Percentiles rank a stretch among this genome's conserved stretches.
Evolutionary conservation across 306 rosid genomes (phyloP).

Genomic region (cucumber (Cucumis sativus)): DNA sequence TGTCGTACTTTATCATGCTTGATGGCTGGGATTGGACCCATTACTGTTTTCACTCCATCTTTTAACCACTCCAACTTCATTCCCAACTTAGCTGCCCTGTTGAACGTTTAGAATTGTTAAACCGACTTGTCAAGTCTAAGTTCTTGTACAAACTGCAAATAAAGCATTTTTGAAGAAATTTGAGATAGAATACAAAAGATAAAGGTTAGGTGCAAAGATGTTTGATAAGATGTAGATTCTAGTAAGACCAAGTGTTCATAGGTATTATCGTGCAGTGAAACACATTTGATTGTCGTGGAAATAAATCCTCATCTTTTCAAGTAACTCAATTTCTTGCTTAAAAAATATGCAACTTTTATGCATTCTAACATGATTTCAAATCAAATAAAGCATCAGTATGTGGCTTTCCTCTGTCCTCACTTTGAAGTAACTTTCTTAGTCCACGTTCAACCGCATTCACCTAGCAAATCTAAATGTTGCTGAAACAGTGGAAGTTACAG

Average conservation of each 20-base stretch:
- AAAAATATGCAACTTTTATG: not conserved
- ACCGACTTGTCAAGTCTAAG: not conserved
- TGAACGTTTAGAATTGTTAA: not conserved
- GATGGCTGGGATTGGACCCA: constrained; percentile 81
- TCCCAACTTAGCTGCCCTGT: constrained; percentile 68
- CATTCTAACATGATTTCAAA: not conserved
- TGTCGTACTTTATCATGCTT: constrained; percentile 40
- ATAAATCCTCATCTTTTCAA: not conserved
- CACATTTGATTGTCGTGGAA: not conserved
- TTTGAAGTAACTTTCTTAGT: not conserved
- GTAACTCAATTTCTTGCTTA: not conserved
- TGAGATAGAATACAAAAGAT: not conserved
- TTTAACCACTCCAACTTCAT: constrained; percentile 80
- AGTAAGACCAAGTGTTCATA: not conserved
- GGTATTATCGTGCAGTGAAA: not conserved
- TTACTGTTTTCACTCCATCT: constrained; percentile 55
- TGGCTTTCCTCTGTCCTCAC: not conserved
- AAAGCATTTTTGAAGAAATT: not conserved
- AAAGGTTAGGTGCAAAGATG: not conserved
- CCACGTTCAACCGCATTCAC: not conserved
- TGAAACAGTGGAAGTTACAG: not conserved
- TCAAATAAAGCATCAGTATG: not conserved
- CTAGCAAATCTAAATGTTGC: not conserved
- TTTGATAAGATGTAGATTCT: not conserved
- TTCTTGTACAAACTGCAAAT: not conserved